phyloP scores from a whole-genome alignment of 371 early-diverging fungal species.

The Coemansia sp. region DNA sequence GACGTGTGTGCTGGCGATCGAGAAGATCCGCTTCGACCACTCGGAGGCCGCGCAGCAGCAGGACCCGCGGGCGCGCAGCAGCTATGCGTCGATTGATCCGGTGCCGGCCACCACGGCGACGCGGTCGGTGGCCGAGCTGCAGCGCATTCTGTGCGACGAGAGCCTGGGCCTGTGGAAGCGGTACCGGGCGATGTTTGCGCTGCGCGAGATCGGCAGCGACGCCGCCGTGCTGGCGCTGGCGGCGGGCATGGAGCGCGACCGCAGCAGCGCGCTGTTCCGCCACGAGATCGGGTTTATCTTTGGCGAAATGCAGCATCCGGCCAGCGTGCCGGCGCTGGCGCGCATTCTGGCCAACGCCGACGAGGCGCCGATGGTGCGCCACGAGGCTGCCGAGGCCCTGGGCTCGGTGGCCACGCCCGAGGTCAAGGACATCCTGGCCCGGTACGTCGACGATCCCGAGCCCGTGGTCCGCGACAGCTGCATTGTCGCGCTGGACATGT shows the following conservation, averaged over 20 bases:
- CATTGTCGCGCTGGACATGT: slow-evolving; percentile 97
- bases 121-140: slow-evolving; percentile 64
- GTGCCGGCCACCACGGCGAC: slow-evolving; percentile 77
- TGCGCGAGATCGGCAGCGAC: slow-evolving; percentile 87
- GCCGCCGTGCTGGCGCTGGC: slow-evolving; percentile 89
- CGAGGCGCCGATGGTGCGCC: slow-evolving; percentile 97
- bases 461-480: slow-evolving; percentile 96
- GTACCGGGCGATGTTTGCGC: slow-evolving; percentile 98
- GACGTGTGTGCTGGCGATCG: slow-evolving; percentile 95
- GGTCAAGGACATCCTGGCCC: slow-evolving; percentile 70
- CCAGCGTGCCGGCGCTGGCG: slow-evolving; percentile 83
- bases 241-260: slow-evolving; percentile 74
- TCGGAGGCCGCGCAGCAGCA: slow-evolving; percentile 19
- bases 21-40: slow-evolving; percentile 77
- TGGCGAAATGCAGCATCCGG: slow-evolving; percentile 97
- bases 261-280: slow-evolving; percentile 89
- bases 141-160: slow-evolving; percentile 68
- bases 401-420: slow-evolving; percentile 98
- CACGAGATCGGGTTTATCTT: slow-evolving; percentile 99
- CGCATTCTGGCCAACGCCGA: slow-evolving; percentile 68
- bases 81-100: slow-evolving; percentile 87
- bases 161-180: slow-evolving; percentile 82
- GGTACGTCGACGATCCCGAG: slow-evolving; percentile 75
- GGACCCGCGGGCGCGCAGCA: slow-evolving; percentile 24
- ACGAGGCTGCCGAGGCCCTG: slow-evolving; percentile 99